Base-by-base conservation (phyloP, 2,329 filamentous ascomycete species). In the Clarireedia sp. region DNA sequence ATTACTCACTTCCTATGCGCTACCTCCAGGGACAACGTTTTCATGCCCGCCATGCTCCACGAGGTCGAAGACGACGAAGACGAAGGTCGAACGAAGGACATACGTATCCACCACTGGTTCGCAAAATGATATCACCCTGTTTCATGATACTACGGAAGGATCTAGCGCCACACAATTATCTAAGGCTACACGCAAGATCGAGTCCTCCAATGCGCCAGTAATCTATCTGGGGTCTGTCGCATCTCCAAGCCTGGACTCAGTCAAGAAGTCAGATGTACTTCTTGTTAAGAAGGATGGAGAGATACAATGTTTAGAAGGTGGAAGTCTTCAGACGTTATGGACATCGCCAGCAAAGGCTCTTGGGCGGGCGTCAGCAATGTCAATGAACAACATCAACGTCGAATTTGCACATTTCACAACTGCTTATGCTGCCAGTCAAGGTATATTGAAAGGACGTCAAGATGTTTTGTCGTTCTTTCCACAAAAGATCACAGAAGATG, bases 1-100 rank as follows among this genome's bases (percentile, higher is more conserved):
- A 58, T 72, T 85, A 59, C 76, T 86, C 63, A 85, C 82, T 6
- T 86, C 83, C 2, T 86, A 86, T 67, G 82, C 83, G 21, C 78
- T 86, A 58, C 80, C 83, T 24, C 83, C 83, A 1, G 81, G 85
- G 67, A 78, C 83, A 52, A 76, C 75, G 51, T 83, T 86, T 66
- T 81, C 81, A 53, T 85, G 82, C 68, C 69, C 82, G 8, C 78
- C 82, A 19, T 78, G 75, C 67, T 86, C 83, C 16, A 68, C 84
- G 43, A 75, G 80, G 62, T 72, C 72, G 46, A 68, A 63, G 59
- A 53, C 64, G 29, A 63, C 75, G 10, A 73, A 73, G 54, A 75
- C 70, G 59, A 75, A 77, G 57, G 71, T 80, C 33, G 73, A 76
- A 41, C 76, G 83, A 62, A 81, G 81, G 64, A 86, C 83, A 2